Evolutionary conservation across 2,329 filamentous ascomycete genomes (phyloP).

Genomic region (Clathrospora elynae): DNA sequence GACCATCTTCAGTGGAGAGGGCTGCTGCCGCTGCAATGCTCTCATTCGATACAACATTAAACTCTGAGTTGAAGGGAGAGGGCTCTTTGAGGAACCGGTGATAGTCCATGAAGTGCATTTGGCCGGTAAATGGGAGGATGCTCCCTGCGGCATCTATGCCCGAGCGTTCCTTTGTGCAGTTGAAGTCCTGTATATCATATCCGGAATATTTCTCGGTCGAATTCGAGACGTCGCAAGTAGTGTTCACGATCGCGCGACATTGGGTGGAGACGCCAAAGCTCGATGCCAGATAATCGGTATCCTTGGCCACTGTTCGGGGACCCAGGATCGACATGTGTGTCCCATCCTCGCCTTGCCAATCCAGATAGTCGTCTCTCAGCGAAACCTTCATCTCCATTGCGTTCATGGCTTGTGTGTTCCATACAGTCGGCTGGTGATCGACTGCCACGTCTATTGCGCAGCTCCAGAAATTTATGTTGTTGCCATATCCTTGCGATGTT

Average conservation of each 20-base stretch:
- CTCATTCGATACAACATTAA: no score
- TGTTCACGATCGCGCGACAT: no score
- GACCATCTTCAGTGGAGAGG: no score
- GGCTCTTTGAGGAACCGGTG: no score
- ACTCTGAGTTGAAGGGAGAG: no score
- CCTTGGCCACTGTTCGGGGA: neutral
- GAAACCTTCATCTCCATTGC: no score
- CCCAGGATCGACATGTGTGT: neutral
- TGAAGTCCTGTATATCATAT: no score
- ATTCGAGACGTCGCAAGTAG: neutral
- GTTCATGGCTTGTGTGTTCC: neutral
- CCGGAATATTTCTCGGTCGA: neutral
- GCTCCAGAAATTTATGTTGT: neutral
- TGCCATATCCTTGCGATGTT: neutral
- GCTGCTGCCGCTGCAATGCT: no score
- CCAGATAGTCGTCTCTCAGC: neutral
- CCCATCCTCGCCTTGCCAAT: neutral
- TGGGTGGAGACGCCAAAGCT: neutral
- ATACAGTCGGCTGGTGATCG: neutral
- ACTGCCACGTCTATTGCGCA: neutral
- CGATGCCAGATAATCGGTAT: neutral
- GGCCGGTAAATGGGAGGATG: no score
- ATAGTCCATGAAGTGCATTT: no score
- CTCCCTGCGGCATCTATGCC: no score
- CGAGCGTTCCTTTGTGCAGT: no score